Evolutionary conservation across 2,329 filamentous ascomycete species (phyloP), one percentile per base, ranked within the genome.

Genomic region (Aspergillus hiratsukae): DNA sequence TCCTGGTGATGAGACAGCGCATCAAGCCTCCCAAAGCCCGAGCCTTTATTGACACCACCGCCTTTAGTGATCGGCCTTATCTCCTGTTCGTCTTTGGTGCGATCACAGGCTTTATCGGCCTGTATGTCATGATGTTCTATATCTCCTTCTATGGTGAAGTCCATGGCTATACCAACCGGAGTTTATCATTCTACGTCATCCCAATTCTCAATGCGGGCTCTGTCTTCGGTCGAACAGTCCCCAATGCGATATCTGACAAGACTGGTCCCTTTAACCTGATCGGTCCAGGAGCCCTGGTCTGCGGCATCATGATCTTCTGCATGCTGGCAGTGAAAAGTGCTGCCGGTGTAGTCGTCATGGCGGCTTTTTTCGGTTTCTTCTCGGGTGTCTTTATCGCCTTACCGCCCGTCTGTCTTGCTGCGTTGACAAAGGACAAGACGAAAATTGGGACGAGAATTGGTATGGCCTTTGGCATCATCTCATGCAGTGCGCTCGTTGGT

Each of bases 141-240:
- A 71, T 82, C 10, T 80, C 81, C 1, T 73, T 79, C 3, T 87
- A 83, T 61, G 81, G 81, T 3, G 67, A 79, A 0, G 63, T 69
- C 0, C 63, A 71, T 1, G 74, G 75, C 41, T 77, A 85, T 56
- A 74, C 79, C 0, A 68, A 69, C 49, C 58, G 73, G 1, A 72
- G 75, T 0, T 65, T 86, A 3, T 79, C 81, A 0, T 83, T 81
- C 56, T 87, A 85, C 64, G 73, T 87, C 25, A 68, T 87, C 2
- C 78, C 84, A 2, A 80, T 87, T 49, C 73, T 87, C 61, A 87
- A 87, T 63, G 79, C 75, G 0, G 79, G 81, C 0, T 77, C 78
- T 0, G 57, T 71, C 8, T 75, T 81, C n/a, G 82, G 81, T 0
- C 76, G 81, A 1, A 75, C 81, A 14, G 67, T 83, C 6, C 80